A percentile compares a stretch with the other conserved stretches of the same genome.
phyloP scores from a whole-genome alignment of 441 rosid species.

The Populus hybrid region DNA sequence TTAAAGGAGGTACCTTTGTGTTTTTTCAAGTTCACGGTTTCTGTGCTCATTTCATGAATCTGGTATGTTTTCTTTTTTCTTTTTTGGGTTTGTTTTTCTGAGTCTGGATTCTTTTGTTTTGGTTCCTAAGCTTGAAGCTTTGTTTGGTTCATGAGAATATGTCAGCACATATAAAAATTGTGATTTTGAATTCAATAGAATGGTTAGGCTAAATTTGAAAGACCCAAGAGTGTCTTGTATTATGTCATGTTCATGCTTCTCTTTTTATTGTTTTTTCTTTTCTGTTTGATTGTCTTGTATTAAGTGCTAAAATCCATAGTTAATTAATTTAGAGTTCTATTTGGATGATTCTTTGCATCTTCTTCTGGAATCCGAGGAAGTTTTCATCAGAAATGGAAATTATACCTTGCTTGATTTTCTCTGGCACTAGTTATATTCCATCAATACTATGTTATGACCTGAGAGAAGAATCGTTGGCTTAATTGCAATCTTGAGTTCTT shows the following conservation, averaged over 20 bases:
- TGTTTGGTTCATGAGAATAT: conserved; percentile 17
- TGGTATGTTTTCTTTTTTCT: not conserved
- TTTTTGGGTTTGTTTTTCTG: not conserved
- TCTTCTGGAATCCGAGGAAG: not conserved
- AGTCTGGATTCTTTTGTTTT: conserved; percentile 14
- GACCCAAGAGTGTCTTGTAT: conserved; percentile 4
- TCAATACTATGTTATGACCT: not conserved
- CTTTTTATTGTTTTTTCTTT: not conserved
- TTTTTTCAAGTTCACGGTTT: conserved; percentile 1
- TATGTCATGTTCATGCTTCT: not conserved
- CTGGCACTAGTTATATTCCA: not conserved
- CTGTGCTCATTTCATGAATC: not conserved
- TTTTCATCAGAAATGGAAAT: not conserved
- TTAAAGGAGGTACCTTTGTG: not conserved
- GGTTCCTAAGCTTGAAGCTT: conserved; percentile 8
- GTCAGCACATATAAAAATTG: not conserved
- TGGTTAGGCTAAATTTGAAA: conserved; percentile 2
- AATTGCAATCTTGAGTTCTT: not conserved
- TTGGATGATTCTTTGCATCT: conserved; percentile 2
- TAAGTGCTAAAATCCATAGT: not conserved
- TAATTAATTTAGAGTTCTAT: no score
- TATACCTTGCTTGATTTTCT: conserved; percentile 5
- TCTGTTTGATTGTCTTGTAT: not conserved
- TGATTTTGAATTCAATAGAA: not conserved
- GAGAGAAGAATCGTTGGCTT: conserved; percentile 1